Percentiles rank a stretch among this genome's conserved stretches.
Evolutionary conservation across 106 monocot genomes (phyloP).

Genomic region (Posidonia australis): DNA sequence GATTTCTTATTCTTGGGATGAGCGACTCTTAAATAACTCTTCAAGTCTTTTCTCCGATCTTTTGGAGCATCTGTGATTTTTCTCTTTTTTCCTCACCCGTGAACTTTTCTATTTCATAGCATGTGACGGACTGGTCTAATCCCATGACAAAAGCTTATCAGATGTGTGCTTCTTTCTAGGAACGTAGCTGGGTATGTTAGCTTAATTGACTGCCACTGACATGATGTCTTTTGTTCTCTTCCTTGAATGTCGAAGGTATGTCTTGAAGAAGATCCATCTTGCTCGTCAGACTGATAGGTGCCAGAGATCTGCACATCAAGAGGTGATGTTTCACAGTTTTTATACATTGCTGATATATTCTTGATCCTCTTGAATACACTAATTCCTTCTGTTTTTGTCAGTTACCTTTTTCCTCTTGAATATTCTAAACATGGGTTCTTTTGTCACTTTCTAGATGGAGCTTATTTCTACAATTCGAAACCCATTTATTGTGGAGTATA

Average conservation of each 20-base stretch:
- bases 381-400: no score
- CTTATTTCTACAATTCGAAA: conserved; percentile 8
- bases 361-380: neutral
- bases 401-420: neutral
- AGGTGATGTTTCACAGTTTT: conserved; percentile 9
- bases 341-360: no score
- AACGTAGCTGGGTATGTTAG: neutral
- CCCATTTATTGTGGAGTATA: conserved; percentile 18
- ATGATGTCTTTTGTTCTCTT: neutral
- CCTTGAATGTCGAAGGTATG: conserved; percentile 49
- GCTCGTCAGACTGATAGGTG: conserved; percentile 85
- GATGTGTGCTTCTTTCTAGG: no score
- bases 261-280: conserved; percentile 87
- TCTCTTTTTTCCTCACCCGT: no score
- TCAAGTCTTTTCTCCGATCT: no score
- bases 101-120: no score
- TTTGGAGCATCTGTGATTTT: no score
- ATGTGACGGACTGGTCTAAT: no score
- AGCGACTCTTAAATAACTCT: no score
- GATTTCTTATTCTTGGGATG: no score
- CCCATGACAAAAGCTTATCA: no score
- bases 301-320: conserved; percentile 72
- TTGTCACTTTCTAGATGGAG: conserved; percentile 6
- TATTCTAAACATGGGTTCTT: neutral
- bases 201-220: neutral